Conservation (phyloP, 768 basidiomycete genomes). For the Psilocybe azurescens region DNA sequence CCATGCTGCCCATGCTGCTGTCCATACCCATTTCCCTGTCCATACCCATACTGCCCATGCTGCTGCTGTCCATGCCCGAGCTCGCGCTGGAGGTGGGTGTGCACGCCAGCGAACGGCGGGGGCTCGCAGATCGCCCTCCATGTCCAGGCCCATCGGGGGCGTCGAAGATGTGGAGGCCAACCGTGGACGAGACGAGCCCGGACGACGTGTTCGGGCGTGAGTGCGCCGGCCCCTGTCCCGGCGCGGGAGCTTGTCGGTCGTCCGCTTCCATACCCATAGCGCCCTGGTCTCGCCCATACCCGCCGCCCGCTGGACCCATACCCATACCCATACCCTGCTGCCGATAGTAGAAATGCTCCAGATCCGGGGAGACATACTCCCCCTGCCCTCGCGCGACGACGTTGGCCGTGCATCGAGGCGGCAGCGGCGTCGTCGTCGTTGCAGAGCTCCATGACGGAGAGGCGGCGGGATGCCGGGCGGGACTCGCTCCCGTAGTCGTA, state of each 20-base stretch:
- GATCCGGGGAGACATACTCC: constrained; percentile 25
- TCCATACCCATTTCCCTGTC: too few relatives aligned
- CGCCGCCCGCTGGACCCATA: too few relatives aligned
- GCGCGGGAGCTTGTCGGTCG: constrained; percentile 14
- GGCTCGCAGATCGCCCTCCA: neutral
- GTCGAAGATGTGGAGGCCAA: constrained; percentile 59
- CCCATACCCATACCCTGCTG: too few relatives aligned
- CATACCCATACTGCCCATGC: constrained; percentile 8
- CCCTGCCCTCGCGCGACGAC: constrained; percentile 15
- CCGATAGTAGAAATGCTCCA: constrained; percentile 46
- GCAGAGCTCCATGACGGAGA: constrained; percentile 90
- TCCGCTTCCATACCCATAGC: constrained; percentile 26
- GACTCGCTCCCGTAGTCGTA: constrained; percentile 79
- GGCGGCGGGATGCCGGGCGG: constrained; percentile 77
- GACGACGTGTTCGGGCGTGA: neutral
- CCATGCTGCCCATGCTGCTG: neutral
- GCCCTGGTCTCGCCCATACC: too few relatives aligned
- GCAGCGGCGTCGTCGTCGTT: constrained; percentile 62
- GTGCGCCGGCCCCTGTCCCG: constrained; percentile 7
- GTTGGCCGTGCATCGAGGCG: constrained; percentile 25
- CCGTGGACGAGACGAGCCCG: constrained; percentile 50
- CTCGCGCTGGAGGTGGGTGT: neutral
- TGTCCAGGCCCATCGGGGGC: constrained; percentile 18
- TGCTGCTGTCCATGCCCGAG: constrained; percentile 18
- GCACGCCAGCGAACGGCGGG: neutral